Base-by-base conservation (phyloP, 2,329 filamentous ascomycete species). In the Botrytis byssoidea region DNA sequence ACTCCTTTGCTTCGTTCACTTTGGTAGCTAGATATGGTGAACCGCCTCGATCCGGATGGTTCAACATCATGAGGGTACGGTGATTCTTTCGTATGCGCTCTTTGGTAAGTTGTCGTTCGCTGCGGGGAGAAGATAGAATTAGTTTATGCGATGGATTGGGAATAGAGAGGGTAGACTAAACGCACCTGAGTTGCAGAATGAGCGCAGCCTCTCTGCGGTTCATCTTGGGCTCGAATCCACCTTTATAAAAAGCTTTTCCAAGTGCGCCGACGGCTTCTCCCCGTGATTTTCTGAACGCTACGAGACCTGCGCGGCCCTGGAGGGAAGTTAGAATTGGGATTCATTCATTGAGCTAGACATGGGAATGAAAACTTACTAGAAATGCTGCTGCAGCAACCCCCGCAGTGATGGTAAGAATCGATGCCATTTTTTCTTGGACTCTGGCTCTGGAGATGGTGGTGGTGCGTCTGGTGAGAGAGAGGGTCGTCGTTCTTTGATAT, bases 1-100 rank as follows among this genome's bases (percentile, higher is more conserved):
- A 89, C 82, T 98, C 95, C 84, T 99, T 99, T 57, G 96, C 96
- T 83, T 99, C 96, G 84, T 99, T 99, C 82, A 99, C 92, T 84
- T 99, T 99, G 71, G 95, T 98, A 22, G 96, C 96, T 63, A 99
- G 85, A 82, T 98, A 99, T 12, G 96, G 96, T 81, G 94, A 98
- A 57, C 96, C 96, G 77, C 96, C 96, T 81, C 96, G 92, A 87
- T 99, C 96, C 76, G 96, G 96, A 83, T 99, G 96, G 87, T 99
- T 99, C 77, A 97, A 87, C 73, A 99, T 90, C 95, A 99, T 99
- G 78, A 98, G 90, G 72, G 91, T 94, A 77, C 96, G 92, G 84
- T 99, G 96, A 79, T 95, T 94, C 85, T 98, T 98, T 82, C 96
- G 93, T 79, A 99, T 87, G 82, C 97, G 96, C 65, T 98, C 95